Evolutionary conservation across 1,139 yeast species (phyloP).

Genomic region (Maudiozyma humilis): DNA sequence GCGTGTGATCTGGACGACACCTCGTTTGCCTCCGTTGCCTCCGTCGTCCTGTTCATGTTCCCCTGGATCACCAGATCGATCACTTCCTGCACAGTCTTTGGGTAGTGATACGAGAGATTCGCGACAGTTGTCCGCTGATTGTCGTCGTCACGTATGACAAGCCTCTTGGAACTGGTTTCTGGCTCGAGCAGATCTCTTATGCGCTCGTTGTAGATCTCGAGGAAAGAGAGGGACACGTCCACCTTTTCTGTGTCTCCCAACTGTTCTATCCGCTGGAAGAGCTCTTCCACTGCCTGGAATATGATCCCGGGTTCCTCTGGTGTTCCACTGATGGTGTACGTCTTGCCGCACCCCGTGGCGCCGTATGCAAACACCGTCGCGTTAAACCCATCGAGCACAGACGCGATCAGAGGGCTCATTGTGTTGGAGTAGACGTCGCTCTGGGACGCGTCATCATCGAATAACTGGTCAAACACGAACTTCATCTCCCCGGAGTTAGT

Average conservation of each 20-base stretch:
- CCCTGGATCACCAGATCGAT: constrained; percentile 72
- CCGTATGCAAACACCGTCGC: constrained; percentile 96
- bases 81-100: constrained; percentile 62
- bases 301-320: constrained; percentile 72
- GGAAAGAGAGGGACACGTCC: constrained; percentile 60
- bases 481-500: constrained; percentile 44
- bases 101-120: constrained; percentile 59
- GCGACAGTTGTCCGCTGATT: constrained; percentile 63
- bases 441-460: constrained; percentile 59
- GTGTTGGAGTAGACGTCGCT: constrained; percentile 59
- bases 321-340: constrained; percentile 80
- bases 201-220: constrained; percentile 87
- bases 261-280: constrained; percentile 53
- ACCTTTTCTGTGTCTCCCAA: constrained; percentile 47
- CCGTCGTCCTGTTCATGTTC: constrained; percentile 66
- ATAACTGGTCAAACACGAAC: constrained; percentile 74
- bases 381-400: constrained; percentile 75
- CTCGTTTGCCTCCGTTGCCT: constrained; percentile 86
- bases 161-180: constrained; percentile 33
- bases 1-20: constrained; percentile 92
- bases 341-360: constrained; percentile 97
- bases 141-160: constrained; percentile 66
- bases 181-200: constrained; percentile 71
- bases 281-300: constrained; percentile 67
- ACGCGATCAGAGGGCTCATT: constrained; percentile 62